phyloP scores from a whole-genome alignment of 2,329 filamentous ascomycete genomes.

The Penicillium concentricum region DNA sequence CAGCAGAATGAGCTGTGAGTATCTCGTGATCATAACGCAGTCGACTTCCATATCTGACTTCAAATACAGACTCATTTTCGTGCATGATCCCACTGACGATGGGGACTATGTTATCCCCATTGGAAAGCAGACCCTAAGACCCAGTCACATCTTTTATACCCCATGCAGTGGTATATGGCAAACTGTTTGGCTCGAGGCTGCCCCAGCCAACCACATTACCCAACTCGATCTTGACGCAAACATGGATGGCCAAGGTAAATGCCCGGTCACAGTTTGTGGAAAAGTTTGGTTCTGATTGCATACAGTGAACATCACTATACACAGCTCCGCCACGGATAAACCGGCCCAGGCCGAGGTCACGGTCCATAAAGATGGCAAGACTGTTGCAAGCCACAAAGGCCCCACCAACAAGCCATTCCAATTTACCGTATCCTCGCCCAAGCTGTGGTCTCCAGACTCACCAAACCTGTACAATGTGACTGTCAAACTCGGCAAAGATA shows the following conservation, averaged over 20 bases:
- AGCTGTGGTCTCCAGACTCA: constrained; percentile 64
- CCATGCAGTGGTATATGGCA: constrained; percentile 76
- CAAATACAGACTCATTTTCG: constrained; percentile 57
- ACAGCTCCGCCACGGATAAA: constrained; percentile 43
- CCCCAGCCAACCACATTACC: constrained; percentile 57
- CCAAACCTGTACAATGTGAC: constrained; percentile 66
- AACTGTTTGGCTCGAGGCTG: constrained; percentile 68
- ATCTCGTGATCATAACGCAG: not conserved
- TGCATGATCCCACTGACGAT: constrained; percentile 65
- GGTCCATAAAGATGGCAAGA: constrained; percentile 38
- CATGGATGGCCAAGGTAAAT: constrained; percentile 54
- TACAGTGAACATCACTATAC: constrained; percentile 57
- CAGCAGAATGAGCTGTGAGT: constrained; percentile 57
- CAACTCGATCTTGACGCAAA: constrained; percentile 60
- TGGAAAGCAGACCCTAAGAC: constrained; percentile 61
- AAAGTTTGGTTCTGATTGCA: not conserved
- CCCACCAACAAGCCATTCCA: constrained; percentile 53
- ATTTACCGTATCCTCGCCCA: constrained; percentile 55
- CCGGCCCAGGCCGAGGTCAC: constrained; percentile 40
- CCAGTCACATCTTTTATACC: constrained; percentile 64
- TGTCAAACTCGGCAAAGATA: constrained; percentile 54
- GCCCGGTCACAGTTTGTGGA: not conserved
- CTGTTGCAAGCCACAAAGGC: constrained; percentile 48
- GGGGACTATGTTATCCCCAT: constrained; percentile 59
- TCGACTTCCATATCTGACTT: not conserved